phyloP scores from a whole-genome alignment of 2,329 filamentous ascomycete species.

The Colletotrichum eleusines region DNA sequence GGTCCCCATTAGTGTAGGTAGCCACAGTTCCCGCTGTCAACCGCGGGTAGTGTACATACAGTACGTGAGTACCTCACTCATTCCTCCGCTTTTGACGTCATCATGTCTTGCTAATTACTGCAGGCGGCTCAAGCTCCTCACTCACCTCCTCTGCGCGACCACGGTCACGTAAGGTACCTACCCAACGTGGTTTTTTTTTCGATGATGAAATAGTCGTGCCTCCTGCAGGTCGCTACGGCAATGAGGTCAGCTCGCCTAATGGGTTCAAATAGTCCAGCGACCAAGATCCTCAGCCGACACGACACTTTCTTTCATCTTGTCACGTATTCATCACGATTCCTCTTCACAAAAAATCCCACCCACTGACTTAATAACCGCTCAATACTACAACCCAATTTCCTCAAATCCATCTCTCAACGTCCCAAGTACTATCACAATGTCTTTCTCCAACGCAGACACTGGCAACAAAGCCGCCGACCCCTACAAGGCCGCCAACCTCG shows the following conservation, averaged over 20 bases:
- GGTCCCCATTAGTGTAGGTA: conserved; percentile 23
- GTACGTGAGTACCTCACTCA: too few relatives aligned
- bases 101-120: conserved; percentile 36
- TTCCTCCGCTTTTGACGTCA: conserved; percentile 40
- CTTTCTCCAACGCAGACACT: conserved; percentile 70
- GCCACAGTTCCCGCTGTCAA: conserved; percentile 20
- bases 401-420: neutral
- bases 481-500: conserved; percentile 79
- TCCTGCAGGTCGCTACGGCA: conserved; percentile 22
- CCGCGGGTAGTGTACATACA: too few relatives aligned
- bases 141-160: conserved; percentile 11
- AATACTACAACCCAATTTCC: neutral
- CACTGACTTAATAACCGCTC: neutral
- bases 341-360: neutral
- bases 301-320: too few relatives aligned
- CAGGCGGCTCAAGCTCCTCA: conserved; percentile 23
- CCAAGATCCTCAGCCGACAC: neutral
- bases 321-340: neutral
- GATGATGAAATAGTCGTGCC: conserved; percentile 40
- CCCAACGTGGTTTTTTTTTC: too few relatives aligned
- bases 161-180: conserved; percentile 15
- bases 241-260: conserved; percentile 36
- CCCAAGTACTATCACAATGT: conserved; percentile 34
- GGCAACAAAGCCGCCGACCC: conserved; percentile 77
- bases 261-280: conserved; percentile 31